phyloP scores from a whole-genome alignment of 352 stramenopile genomes.

The Saprolegnia parasitica region DNA sequence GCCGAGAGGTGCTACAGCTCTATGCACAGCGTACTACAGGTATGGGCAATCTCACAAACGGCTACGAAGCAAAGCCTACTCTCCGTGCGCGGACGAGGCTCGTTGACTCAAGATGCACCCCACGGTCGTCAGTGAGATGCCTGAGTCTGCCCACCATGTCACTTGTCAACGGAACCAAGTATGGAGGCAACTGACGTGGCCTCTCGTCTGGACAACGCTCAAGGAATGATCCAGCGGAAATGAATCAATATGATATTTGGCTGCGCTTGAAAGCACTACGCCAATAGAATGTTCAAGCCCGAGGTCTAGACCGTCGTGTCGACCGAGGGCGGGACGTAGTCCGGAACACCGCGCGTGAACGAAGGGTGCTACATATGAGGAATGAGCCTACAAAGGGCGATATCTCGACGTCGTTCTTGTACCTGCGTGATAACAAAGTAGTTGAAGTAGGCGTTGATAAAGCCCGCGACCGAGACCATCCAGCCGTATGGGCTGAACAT shows the following conservation, averaged over 20 bases:
- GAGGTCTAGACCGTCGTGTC: slow-evolving; percentile 27
- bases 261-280: background rate
- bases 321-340: slow-evolving; percentile 70
- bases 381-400: background rate
- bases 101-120: no score
- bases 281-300: background rate
- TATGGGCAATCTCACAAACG: no score
- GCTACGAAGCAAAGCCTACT: no score
- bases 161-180: no score
- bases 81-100: no score
- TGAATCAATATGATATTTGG: slow-evolving; percentile 4
- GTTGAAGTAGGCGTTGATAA: slow-evolving; percentile 86
- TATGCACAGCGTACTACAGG: no score
- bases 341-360: slow-evolving; percentile 75
- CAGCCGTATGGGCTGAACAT: slow-evolving; percentile 80
- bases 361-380: slow-evolving; percentile 52
- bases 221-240: background rate
- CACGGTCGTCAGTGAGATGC: no score
- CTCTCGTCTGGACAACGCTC: background rate
- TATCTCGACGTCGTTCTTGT: background rate
- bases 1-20: no score
- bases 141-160: no score
- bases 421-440: slow-evolving; percentile 87
- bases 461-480: slow-evolving; percentile 68
- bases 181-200: no score